Evolutionary conservation across 169 alveolate genomes (phyloP).

Genomic region (Prorocentrum cordatum): DNA sequence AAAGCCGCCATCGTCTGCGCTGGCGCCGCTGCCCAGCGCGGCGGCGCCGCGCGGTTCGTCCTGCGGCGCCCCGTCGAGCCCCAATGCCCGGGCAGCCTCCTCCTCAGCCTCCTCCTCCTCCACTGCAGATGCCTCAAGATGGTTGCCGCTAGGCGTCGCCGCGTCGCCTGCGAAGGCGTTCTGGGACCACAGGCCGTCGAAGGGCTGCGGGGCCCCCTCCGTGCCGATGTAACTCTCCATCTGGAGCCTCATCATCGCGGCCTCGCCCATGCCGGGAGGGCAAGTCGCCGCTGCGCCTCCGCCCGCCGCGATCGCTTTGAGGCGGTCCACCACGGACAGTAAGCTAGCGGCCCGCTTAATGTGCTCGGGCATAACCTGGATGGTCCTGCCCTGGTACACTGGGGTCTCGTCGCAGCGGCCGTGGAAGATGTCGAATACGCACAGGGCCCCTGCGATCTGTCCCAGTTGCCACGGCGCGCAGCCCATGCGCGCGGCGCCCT

Average conservation of each 20-base stretch:
- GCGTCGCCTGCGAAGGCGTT: not conserved
- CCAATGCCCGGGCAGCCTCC: too few relatives aligned
- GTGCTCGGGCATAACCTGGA: not conserved
- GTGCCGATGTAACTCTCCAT: not conserved
- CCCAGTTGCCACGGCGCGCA: slow-evolving; percentile 17
- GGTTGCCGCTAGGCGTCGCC: too few relatives aligned
- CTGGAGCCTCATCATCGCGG: not conserved
- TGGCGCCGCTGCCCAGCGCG: too few relatives aligned
- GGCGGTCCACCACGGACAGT: too few relatives aligned
- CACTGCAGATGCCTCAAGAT: too few relatives aligned
- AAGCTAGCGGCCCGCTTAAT: not conserved
- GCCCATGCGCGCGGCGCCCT: not conserved
- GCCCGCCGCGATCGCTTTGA: too few relatives aligned
- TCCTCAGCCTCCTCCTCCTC: too few relatives aligned
- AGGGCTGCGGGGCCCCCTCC: not conserved
- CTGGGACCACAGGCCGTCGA: not conserved
- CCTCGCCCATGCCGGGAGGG: not conserved
- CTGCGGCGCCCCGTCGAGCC: too few relatives aligned
- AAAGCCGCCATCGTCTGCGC: not conserved
- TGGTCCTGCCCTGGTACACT: not conserved
- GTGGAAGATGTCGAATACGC: not conserved
- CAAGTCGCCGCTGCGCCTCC: not conserved
- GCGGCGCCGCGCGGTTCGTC: too few relatives aligned
- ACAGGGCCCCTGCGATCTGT: not conserved
- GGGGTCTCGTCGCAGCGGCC: not conserved